phyloP scores from a whole-genome alignment of 192 early-diverging fungal species.

The Polychytrium aggregatum region DNA sequence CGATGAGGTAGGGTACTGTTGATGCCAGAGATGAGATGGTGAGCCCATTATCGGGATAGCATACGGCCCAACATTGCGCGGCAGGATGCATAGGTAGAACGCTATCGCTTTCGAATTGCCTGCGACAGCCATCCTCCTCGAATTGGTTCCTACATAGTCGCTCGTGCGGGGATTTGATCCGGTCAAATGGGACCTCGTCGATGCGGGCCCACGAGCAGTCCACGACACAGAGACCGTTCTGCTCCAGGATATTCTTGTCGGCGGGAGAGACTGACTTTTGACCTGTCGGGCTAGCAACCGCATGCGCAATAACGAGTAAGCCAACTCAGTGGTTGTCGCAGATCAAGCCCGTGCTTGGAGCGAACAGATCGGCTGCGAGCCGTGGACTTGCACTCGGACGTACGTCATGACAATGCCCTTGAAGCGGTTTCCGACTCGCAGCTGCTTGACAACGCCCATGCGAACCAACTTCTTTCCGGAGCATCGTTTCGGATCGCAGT shows the following conservation, averaged over 20 bases:
- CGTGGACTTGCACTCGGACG: no score
- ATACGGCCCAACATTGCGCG: no score
- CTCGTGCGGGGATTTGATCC: constrained; percentile 73
- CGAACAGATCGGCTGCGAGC: no score
- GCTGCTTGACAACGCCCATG: constrained; percentile 61
- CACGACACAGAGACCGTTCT: constrained; percentile 78
- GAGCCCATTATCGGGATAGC: no score
- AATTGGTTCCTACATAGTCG: constrained; percentile 72
- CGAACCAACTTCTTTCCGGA: constrained; percentile 85
- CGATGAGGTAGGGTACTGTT: constrained; percentile 87
- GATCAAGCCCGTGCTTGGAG: neutral
- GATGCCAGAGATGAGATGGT: no score
- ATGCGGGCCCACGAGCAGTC: constrained; percentile 96
- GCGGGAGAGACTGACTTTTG: constrained; percentile 76
- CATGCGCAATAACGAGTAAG: constrained; percentile 1
- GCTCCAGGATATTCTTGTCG: constrained; percentile 64
- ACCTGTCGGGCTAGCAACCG: constrained; percentile 59
- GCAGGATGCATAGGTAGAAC: no score
- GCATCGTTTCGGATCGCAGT: constrained; percentile 97
- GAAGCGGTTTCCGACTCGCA: constrained; percentile 77
- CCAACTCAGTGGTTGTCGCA: neutral
- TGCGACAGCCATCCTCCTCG: no score
- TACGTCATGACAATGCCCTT: constrained; percentile 66
- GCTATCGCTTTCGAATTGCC: no score
- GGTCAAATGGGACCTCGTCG: constrained; percentile 88